Evolutionary conservation across 192 early-diverging fungal genomes (phyloP), one percentile per base, ranked within the genome.

Genomic region (Backusella luteola): DNA sequence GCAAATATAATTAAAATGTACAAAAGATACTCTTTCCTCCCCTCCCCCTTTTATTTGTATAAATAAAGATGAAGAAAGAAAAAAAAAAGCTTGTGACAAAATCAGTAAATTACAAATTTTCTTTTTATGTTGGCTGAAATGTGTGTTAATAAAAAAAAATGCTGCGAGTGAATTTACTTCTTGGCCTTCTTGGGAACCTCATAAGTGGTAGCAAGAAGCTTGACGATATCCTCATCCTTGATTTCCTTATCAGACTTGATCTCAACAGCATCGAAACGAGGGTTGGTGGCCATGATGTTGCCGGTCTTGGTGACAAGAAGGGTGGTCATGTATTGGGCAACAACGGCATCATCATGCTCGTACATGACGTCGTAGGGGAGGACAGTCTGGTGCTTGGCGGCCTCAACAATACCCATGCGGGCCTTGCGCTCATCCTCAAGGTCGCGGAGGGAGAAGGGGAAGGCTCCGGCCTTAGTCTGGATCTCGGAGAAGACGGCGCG

Each of bases 311-410:
- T 93, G 78, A 99, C 87, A 63, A 97, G 88, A 67, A 94, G 92
- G n/a, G 97, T 98, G 82, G 93, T 90, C 80, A 96, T 91, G 85
- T 96, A 91, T 86, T 97, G 96, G 49, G 94, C 97, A 74, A 96
- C 92, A 49, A 88, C 85, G 34, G 76, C 76, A 82, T 87, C 87
- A 73, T 90, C 88, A 88, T 93, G 92, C 79, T 96, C 96, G 83
- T 94, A 90, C 77, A 94, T 86, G 34, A 98, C 91, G 49, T 93
- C 87, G 78, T 94, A 97, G 32, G 95, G 91, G 67, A 86, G 85
- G 63, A 96, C 93, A 52, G 96, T 89, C 67, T 87, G 84, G 83
- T 92, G 91, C 89, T 93, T 94, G 76, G 87, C 87, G 85, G 93
- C 96, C 84, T 99, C 97, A 56, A 93, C 83, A 63, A 99, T 89